Conservation (phyloP, 305 asterid genomes). For the Galium porrigens region DNA sequence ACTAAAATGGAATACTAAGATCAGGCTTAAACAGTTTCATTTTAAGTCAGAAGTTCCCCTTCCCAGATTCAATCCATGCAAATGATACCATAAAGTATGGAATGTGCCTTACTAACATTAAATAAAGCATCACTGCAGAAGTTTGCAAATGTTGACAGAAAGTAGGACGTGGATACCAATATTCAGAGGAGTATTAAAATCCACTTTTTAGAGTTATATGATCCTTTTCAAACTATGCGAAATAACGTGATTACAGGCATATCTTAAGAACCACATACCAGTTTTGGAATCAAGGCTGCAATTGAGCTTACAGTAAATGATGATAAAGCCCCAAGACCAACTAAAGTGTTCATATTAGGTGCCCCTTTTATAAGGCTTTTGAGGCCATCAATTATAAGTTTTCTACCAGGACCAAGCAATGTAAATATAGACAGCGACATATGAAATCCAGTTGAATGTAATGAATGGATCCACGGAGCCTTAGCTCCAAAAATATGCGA, state of each 20-base stretch:
- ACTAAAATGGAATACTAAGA: neutral
- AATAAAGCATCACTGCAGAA: neutral
- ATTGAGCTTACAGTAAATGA: conserved; percentile 91
- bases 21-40: neutral
- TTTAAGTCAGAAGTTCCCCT: neutral
- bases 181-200: neutral
- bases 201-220: no score
- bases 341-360: conserved; percentile 95
- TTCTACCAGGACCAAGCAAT: conserved; percentile 86
- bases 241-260: neutral
- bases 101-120: conserved; percentile 3
- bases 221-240: neutral
- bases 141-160: neutral
- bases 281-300: conserved; percentile 76
- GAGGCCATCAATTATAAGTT: conserved; percentile 71
- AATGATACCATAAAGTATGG: neutral
- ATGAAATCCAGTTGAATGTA: conserved; percentile 89
- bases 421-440: conserved; percentile 74
- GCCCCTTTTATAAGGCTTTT: conserved; percentile 74
- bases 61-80: neutral
- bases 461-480: conserved; percentile 85
- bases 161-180: neutral
- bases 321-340: conserved; percentile 97
- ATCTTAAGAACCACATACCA: conserved; percentile 35
- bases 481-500: conserved; percentile 84